Evolutionary conservation across 2,329 filamentous ascomycete species (phyloP), one percentile per base, ranked within the genome.

Genomic region (Lasiodiplodia theobromae): DNA sequence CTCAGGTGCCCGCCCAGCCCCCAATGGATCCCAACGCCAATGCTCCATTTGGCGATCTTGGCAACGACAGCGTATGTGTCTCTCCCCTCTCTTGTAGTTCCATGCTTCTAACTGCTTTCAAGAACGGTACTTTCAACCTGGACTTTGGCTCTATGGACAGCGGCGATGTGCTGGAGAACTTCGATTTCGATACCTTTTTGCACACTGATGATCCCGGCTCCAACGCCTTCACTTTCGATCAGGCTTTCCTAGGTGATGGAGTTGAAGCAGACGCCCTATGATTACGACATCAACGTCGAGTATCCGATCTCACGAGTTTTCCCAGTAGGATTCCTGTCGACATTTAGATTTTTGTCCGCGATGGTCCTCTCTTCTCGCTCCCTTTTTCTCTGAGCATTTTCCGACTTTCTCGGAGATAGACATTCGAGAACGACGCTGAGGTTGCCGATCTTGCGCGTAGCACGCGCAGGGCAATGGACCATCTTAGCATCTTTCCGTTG

Each of bases 151-250:
- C 72, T 73, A 77, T 83, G 84, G 83, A 83, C 82, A 77, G 86
- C 82, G 68, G 86, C 86, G 83, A 93, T 88, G 85, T 92, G 85
- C 82, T 88, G 82, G 73, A 89, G 82, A 80, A 86, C 86, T 90
- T 91, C 76, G 88, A 91, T 77, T 91, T 91, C 76, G 88, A 90
- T 74, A 87, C 86, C 18, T 91, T 90, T 81, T 81, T 91, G 65
- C 88, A 89, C 73, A 87, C 85, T 34, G 81, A 79, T 51, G 82
- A 82, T n/a, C 47, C 21, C 23, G 16, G 21, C 21, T n/a, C 40
- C 18, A 49, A 28, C 38, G 49, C 44, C 40, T 62, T 62, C 54
- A 63, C 49, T 18, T 68, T 68, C 47, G 66, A 68, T 18, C 56
- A 47, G 25, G 23, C 47, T 56, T 62, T 68, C 23, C 54, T 57